Percentiles rank a stretch among this genome's conserved stretches.
phyloP scores from a whole-genome alignment of 129 eudicot genomes.

The Calendula officinalis region DNA sequence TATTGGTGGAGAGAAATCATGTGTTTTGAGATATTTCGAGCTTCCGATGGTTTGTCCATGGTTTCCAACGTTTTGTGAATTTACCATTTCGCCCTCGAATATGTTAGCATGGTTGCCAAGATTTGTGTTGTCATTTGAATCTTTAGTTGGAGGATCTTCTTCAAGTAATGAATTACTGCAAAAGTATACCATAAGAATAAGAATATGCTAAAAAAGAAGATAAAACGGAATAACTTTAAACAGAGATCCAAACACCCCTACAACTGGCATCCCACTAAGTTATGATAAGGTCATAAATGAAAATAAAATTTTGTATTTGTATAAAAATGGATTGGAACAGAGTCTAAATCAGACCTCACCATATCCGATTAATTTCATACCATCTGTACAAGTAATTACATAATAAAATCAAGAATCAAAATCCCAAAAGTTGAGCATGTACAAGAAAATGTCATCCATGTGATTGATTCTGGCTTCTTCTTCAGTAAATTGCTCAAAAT shows the following conservation, averaged over 20 bases:
- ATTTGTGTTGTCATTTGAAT: slow-evolving; percentile 25
- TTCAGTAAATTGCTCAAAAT: slow-evolving; percentile 36
- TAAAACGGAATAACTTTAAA: neutral
- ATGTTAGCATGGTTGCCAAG: slow-evolving; percentile 33
- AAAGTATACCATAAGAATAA: slow-evolving; percentile 29
- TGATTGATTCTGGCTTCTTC: slow-evolving; percentile 46
- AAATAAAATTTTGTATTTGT: neutral
- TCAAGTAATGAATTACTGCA: slow-evolving; percentile 60
- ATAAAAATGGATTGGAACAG: slow-evolving; percentile 22
- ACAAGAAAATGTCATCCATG: slow-evolving; percentile 77
- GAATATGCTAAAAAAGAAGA: slow-evolving; percentile 3
- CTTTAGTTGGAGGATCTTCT: slow-evolving; percentile 44
- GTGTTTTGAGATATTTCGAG: slow-evolving; percentile 36
- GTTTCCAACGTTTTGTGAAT: slow-evolving; percentile 24
- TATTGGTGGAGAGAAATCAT: slow-evolving; percentile 34
- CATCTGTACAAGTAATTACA: slow-evolving; percentile 32
- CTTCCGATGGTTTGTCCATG: slow-evolving; percentile 36
- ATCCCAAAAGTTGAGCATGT: slow-evolving; percentile 50
- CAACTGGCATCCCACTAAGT: slow-evolving; percentile 1
- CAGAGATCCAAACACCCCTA: neutral
- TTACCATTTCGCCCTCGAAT: slow-evolving; percentile 21
- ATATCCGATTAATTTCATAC: slow-evolving; percentile 29
- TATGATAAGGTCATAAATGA: slow-evolving; percentile 8
- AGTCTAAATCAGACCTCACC: slow-evolving; percentile 29
- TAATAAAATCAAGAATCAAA: slow-evolving; percentile 35